Conservation (phyloP, 164 flowering plant genomes). For the Aristolochia californica region DNA sequence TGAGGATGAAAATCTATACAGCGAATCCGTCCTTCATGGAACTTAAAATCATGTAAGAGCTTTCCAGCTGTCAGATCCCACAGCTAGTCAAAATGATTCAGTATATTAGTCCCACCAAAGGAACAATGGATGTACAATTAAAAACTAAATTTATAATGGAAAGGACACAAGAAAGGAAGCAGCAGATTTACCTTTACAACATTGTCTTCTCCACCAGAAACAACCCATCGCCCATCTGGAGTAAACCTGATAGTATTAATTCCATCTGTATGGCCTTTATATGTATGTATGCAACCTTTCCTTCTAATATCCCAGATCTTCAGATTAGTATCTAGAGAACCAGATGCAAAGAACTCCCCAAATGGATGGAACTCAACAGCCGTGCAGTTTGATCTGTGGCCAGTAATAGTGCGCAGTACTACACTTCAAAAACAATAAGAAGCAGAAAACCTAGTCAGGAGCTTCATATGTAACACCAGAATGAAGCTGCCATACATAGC, state of each 20-base stretch:
- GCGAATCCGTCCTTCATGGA: constrained; percentile 88
- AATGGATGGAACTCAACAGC: constrained; percentile 97
- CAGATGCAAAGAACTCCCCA: constrained; percentile 99
- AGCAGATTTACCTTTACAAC: constrained; percentile 58
- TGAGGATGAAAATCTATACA: constrained; percentile 99
- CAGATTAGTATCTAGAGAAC: constrained; percentile 92
- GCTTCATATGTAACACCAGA: no score
- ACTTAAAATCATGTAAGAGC: constrained; percentile 87
- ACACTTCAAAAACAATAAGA: constrained; percentile 7
- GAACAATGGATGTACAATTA: no score
- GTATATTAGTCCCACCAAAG: neutral
- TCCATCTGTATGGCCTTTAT: constrained; percentile 98
- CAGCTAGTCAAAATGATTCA: constrained; percentile 32
- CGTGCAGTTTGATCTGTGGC: constrained; percentile 91
- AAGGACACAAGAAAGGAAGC: neutral
- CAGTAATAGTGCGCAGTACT: constrained; percentile 96
- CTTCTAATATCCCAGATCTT: constrained; percentile 99
- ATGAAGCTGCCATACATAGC: no score
- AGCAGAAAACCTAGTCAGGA: neutral
- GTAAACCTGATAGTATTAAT: constrained; percentile 92
- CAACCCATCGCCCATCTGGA: constrained; percentile 99
- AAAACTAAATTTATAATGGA: neutral
- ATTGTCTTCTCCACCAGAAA: constrained; percentile 97
- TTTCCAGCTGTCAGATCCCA: constrained; percentile 99
- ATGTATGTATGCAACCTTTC: constrained; percentile 96